phyloP scores from a whole-genome alignment of 1,284 basidiomycete genomes.

The Cystobasidiaceae sp. region DNA sequence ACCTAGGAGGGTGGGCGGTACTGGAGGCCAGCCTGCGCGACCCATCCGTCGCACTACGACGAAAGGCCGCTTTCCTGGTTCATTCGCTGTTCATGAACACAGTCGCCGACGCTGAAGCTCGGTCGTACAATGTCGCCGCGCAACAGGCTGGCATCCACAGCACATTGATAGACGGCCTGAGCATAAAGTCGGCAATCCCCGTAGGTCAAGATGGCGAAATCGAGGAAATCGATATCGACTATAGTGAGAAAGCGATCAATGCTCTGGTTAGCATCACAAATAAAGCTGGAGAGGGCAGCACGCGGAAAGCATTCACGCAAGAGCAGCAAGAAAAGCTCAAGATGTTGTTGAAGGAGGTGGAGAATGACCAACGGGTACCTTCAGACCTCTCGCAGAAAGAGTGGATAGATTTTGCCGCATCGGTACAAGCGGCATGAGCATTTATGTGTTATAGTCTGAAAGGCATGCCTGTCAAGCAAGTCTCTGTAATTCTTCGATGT shows the following conservation, averaged over 20 bases:
- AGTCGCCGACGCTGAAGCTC: neutral
- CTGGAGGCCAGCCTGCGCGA: conserved; percentile 63
- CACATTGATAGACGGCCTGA: conserved; percentile 36
- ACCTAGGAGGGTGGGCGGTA: conserved; percentile 64
- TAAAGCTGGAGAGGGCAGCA: neutral
- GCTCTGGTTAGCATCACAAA: conserved; percentile 50
- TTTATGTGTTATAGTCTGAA: too few relatives aligned
- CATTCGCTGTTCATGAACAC: conserved; percentile 65
- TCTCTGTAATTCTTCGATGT: too few relatives aligned
- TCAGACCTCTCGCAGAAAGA: conserved; percentile 18
- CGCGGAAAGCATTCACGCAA: conserved; percentile 39
- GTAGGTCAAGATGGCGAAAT: conserved; percentile 65
- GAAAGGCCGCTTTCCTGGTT: conserved; percentile 83
- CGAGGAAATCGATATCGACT: conserved; percentile 64
- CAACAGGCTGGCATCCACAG: conserved; percentile 29
- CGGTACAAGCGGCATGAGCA: neutral
- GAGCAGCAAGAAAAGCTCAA: conserved; percentile 45
- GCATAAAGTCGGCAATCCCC: conserved; percentile 47
- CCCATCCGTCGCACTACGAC: conserved; percentile 66
- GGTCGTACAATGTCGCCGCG: neutral
- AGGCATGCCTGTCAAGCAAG: too few relatives aligned
- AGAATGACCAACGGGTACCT: conserved; percentile 30
- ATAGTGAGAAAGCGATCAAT: conserved; percentile 71
- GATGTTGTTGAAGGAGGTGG: conserved; percentile 44
- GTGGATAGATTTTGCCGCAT: conserved; percentile 3